Base-by-base conservation (phyloP, 2,329 filamentous ascomycete genomes). In the Ploettnerulaceae sp. region DNA sequence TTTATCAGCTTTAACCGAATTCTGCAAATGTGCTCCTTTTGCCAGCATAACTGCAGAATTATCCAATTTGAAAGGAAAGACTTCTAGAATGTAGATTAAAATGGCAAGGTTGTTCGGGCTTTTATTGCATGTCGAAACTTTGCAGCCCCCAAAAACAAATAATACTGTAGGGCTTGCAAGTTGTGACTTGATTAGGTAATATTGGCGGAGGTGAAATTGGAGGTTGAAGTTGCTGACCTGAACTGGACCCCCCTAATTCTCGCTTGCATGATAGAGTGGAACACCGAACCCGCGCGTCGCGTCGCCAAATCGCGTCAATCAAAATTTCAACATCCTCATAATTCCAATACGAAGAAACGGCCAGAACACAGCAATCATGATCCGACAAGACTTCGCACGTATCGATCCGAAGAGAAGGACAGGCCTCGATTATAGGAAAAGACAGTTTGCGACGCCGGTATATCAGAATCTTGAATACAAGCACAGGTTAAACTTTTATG, bases 401-500 rank as follows among this genome's bases (percentile, higher is more conserved):
- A 56, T 64, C 15, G 58, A 61, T 28, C 39, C 84, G 3, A 97
- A 96, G 68, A 73, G 88, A 62, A 85, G 89, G 56, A 81, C 82
- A 52, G 76, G 81, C 37, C 69, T 91, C 59, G 86, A 95, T 65
- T 72, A 86, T 63, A 86, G 88, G 61, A 94, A 89, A 70, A 85
- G 82, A 64, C 90, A 95, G 66, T 96, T 96, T 64, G 85, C 85
- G 47, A 75, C 81, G 15, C 79, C 88, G 14, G 72, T 76, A 45
- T 95, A 82, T 73, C 83, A 87, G 66, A 81, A 89, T 56, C 76
- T 84, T 47, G 75, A 84, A 33, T 98, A 97, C 65, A 81, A 84
- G 11, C 77, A 91, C 66, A 84, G 90, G 47, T 78, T 98, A 61
- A 98, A 94, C 72, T 91, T 96, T 68, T 98, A 98, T 70, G 72